Conservation (phyloP, 1,284 basidiomycete species). For the Irpex rosettiformis region DNA sequence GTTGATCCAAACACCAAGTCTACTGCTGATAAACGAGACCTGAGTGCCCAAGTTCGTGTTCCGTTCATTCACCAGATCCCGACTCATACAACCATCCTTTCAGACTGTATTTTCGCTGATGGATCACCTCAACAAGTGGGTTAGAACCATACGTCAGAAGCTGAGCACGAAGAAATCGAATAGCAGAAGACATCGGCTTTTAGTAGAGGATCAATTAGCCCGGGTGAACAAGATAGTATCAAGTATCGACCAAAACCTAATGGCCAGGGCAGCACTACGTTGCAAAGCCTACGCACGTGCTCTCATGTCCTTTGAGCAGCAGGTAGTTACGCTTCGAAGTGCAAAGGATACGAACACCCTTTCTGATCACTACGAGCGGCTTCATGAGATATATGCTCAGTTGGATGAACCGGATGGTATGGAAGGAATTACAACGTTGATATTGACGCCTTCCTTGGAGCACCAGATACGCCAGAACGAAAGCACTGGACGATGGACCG, state of each 20-base stretch:
- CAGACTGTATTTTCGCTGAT: conserved; percentile 92
- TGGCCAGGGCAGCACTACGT: conserved; percentile 91
- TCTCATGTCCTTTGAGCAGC: conserved; percentile 92
- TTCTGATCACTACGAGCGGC: conserved; percentile 81
- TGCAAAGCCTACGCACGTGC: conserved; percentile 95
- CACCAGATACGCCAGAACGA: conserved; percentile 99
- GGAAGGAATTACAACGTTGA: conserved; percentile 93
- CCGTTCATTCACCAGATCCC: background rate
- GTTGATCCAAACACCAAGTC: conserved; percentile 59
- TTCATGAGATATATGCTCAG: conserved; percentile 96
- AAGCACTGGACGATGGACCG: conserved; percentile 96
- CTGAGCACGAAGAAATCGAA: conserved; percentile 40
- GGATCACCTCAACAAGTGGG: conserved; percentile 94
- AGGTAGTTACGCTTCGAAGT: conserved; percentile 29
- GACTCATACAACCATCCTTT: background rate
- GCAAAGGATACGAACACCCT: conserved; percentile 44
- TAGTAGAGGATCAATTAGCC: conserved; percentile 58
- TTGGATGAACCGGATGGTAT: conserved; percentile 99
- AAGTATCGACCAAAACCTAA: conserved; percentile 84
- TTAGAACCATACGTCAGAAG: conserved; percentile 65
- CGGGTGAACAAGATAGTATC: conserved; percentile 78
- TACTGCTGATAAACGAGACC: conserved; percentile 72
- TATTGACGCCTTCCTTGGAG: conserved; percentile 88
- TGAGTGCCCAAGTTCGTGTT: conserved; percentile 81
- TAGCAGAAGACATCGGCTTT: background rate